Evolutionary conservation across 176 grass and related monocot species (phyloP).

Genomic region (Microstegium vimineum): DNA sequence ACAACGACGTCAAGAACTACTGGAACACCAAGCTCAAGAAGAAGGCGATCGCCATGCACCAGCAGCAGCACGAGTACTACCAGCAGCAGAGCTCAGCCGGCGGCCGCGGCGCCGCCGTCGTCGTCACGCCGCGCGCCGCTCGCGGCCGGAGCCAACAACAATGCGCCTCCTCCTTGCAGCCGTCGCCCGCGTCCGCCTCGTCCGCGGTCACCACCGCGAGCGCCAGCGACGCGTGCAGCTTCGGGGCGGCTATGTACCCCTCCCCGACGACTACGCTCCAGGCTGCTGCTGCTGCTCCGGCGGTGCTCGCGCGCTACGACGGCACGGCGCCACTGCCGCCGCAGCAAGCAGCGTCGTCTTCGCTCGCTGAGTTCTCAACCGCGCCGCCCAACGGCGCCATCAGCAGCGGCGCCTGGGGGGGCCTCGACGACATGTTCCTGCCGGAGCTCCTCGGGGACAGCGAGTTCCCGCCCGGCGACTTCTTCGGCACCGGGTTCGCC

Average conservation of each 20-base stretch:
- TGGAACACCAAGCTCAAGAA: slow-evolving; percentile 99
- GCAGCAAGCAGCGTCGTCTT: no score
- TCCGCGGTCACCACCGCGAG: slow-evolving; percentile 38
- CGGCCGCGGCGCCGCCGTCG: neutral
- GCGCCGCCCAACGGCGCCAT: neutral
- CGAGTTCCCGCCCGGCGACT: slow-evolving; percentile 17
- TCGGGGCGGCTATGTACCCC: slow-evolving; percentile 38
- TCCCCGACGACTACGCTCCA: neutral
- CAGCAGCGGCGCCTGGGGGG: neutral
- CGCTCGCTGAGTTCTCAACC: slow-evolving; percentile 20
- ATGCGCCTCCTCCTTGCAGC: slow-evolving; percentile 39
- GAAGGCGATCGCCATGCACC: slow-evolving; percentile 48
- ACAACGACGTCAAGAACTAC: slow-evolving; percentile 97
- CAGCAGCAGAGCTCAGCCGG: neutral
- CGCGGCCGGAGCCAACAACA: slow-evolving; percentile 3
- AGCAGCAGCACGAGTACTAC: neutral
- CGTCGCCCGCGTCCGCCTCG: slow-evolving; percentile 40
- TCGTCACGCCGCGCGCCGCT: neutral
- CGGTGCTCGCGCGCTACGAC: slow-evolving; percentile 27
- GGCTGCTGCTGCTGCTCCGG: neutral
- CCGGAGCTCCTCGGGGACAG: slow-evolving; percentile 41
- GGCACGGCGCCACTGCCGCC: neutral
- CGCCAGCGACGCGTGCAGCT: slow-evolving; percentile 38
- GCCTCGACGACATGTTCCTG: slow-evolving; percentile 47
- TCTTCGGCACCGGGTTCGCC: slow-evolving; percentile 34